phyloP scores from a whole-genome alignment of 2,329 filamentous ascomycete genomes.

The Aureobasidium sp. region DNA sequence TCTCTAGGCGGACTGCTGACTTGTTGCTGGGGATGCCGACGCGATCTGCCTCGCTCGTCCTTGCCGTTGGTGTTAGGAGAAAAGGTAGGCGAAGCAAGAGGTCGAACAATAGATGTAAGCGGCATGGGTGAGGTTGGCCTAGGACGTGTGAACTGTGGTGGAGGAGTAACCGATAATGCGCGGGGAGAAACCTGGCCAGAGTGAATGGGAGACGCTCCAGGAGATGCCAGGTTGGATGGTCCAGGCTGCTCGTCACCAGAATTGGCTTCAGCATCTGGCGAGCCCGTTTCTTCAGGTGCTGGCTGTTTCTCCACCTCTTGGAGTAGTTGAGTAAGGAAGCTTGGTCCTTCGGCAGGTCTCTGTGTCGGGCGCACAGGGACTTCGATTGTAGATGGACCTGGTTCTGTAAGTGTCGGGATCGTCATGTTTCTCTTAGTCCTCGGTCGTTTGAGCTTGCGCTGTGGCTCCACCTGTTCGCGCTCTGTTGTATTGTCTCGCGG shows the following conservation, averaged over 20 bases:
- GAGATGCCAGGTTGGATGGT: slow-evolving; percentile 50
- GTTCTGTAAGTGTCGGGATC: slow-evolving; percentile 32
- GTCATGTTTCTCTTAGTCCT: slow-evolving; percentile 62
- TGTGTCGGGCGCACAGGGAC: slow-evolving; percentile 21
- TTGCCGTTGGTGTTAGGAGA: slow-evolving; percentile 17
- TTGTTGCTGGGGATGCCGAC: slow-evolving; percentile 29
- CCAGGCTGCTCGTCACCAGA: slow-evolving; percentile 29
- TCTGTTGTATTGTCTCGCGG: slow-evolving; percentile 31
- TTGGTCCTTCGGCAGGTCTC: slow-evolving; percentile 44
- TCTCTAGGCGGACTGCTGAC: slow-evolving; percentile 60
- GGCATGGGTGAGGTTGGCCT: slow-evolving; percentile 61
- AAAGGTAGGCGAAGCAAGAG: slow-evolving; percentile 37
- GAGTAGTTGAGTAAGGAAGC: slow-evolving; percentile 78
- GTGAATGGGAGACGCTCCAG: slow-evolving; percentile 57
- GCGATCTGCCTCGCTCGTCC: slow-evolving; percentile 40
- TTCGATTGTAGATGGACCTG: slow-evolving; percentile 22
- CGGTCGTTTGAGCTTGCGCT: slow-evolving; percentile 81
- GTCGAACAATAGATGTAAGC: slow-evolving; percentile 63
- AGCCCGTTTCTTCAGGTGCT: slow-evolving; percentile 32
- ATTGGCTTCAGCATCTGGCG: slow-evolving; percentile 21
- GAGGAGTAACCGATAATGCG: slow-evolving; percentile 61
- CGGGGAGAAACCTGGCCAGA: slow-evolving; percentile 62
- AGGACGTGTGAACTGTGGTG: slow-evolving; percentile 50
- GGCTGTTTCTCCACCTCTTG: slow-evolving; percentile 70
- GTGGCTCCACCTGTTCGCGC: slow-evolving; percentile 51